Evolutionary conservation across 2,329 filamentous ascomycete genomes (phyloP).

Genomic region (Penicillium occitanis): DNA sequence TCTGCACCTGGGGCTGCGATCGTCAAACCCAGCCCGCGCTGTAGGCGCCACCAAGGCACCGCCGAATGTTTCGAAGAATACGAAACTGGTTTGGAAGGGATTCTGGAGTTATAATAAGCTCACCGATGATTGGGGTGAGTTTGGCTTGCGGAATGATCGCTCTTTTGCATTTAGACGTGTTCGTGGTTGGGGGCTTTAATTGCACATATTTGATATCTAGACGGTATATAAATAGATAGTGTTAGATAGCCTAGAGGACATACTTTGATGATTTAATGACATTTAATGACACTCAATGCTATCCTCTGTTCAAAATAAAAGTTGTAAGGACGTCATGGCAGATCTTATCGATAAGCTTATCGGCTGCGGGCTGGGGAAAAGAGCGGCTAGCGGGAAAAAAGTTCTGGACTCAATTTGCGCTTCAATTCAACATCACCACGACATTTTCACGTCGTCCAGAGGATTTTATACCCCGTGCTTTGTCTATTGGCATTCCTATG

Average conservation of each 20-base stretch:
- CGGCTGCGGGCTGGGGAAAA: not conserved
- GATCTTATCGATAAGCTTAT: constrained; percentile 22
- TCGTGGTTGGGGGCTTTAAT: constrained; percentile 55
- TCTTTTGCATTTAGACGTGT: constrained; percentile 60
- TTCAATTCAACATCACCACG: not conserved
- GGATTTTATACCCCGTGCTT: not conserved
- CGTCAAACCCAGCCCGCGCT: constrained; percentile 53
- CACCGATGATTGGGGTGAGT: constrained; percentile 88
- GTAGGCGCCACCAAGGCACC: constrained; percentile 42
- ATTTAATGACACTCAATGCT: not conserved
- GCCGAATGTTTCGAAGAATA: constrained; percentile 64
- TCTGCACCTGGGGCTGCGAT: constrained; percentile 71
- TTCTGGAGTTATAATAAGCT: constrained; percentile 89
- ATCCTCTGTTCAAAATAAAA: not conserved
- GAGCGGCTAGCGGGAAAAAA: constrained; percentile 5
- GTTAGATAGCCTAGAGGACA: not conserved
- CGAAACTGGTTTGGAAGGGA: constrained; percentile 82
- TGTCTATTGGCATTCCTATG: not conserved
- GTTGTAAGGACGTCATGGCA: not conserved
- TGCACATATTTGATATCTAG: not conserved
- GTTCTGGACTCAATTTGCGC: not conserved
- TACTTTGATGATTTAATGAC: not conserved
- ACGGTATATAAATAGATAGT: not conserved
- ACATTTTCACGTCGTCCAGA: too few species aligned
- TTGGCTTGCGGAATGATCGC: constrained; percentile 63